These are phyloP conservation scores for Bipolaris cookei DNA, from an alignment of 2,329 filamentous ascomycete species.

Conservation along the genomic window DNA sequence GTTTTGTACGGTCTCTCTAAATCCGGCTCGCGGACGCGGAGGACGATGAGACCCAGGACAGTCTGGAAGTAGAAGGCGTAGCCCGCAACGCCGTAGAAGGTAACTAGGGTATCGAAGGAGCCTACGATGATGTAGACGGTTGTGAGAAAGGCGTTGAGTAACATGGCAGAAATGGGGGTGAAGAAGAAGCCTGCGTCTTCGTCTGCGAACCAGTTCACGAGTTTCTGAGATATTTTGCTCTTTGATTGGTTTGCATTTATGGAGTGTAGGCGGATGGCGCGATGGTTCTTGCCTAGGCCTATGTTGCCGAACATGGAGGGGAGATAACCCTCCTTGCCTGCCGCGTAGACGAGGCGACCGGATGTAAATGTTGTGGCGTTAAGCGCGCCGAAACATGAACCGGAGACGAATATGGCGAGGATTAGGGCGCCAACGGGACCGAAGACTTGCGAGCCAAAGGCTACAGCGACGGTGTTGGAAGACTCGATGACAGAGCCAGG, in stretches of 20 bases:
- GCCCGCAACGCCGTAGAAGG: slow-evolving; percentile 96
- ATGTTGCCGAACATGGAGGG: slow-evolving; percentile 83
- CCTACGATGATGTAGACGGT: slow-evolving; percentile 80
- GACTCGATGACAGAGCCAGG: slow-evolving; percentile 80
- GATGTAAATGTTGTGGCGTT: slow-evolving; percentile 95
- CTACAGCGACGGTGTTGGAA: slow-evolving; percentile 93
- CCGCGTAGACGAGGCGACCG: slow-evolving; percentile 88
- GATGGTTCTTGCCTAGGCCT: slow-evolving; percentile 64
- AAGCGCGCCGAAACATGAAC: slow-evolving; percentile 90
- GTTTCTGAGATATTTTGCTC: slow-evolving; percentile 28
- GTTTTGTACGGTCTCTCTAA: slow-evolving; percentile 91
- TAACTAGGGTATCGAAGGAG: slow-evolving; percentile 89
- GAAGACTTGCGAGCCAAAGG: slow-evolving; percentile 90
- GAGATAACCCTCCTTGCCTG: slow-evolving; percentile 93
- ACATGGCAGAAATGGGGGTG: slow-evolving; percentile 91
- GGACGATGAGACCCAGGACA: slow-evolving; percentile 88
- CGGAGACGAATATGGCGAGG: slow-evolving; percentile 86
- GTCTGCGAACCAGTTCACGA: slow-evolving; percentile 45
- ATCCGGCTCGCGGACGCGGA: slow-evolving; percentile 84
- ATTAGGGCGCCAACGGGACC: slow-evolving; percentile 81
- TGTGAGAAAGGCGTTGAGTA: slow-evolving; percentile 79
- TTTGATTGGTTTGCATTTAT: slow-evolving; percentile 28
- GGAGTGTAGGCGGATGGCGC: slow-evolving; percentile 44
- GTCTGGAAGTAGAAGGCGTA: slow-evolving; percentile 98
- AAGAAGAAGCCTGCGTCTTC: slow-evolving; percentile 86